These are phyloP conservation scores for Batrachochytrium dendrobatidis DNA, from an alignment of 371 early-diverging fungal species.

Conservation along the genomic window DNA sequence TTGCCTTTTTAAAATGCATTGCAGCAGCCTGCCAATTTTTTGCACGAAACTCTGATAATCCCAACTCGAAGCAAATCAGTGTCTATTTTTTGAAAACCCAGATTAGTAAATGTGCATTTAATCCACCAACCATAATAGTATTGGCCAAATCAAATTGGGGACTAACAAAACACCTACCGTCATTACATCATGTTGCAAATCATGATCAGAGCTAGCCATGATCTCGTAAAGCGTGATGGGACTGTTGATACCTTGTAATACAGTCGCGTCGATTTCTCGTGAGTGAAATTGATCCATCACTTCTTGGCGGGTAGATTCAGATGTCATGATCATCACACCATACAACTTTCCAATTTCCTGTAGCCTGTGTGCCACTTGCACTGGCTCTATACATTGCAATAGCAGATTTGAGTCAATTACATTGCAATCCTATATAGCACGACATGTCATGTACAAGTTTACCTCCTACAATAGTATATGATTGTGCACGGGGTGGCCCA, in stretches of 20 bases:
- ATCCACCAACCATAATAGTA: no score
- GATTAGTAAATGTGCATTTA: neutral
- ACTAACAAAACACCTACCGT: slow-evolving; percentile 16
- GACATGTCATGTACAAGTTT: neutral
- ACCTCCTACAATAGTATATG: slow-evolving; percentile 39
- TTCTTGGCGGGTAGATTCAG: slow-evolving; percentile 27
- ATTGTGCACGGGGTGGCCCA: slow-evolving; percentile 23
- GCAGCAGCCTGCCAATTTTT: slow-evolving; percentile 38
- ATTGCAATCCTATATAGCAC: no score
- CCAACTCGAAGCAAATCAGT: slow-evolving; percentile 42
- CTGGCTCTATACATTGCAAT: slow-evolving; percentile 15
- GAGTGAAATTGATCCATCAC: slow-evolving; percentile 33
- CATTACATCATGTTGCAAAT: slow-evolving; percentile 24
- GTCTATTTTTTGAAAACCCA: slow-evolving; percentile 17
- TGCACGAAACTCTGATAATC: slow-evolving; percentile 32
- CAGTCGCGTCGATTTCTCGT: slow-evolving; percentile 30
- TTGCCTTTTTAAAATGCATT: slow-evolving; percentile 38
- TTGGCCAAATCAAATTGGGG: neutral
- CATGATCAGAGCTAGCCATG: slow-evolving; percentile 10
- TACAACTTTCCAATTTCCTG: slow-evolving; percentile 24
- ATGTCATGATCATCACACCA: slow-evolving; percentile 29
- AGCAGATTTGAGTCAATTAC: no score
- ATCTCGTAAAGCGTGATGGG: slow-evolving; percentile 30
- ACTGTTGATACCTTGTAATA: slow-evolving; percentile 10
- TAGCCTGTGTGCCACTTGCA: slow-evolving; percentile 27